phyloP scores from a whole-genome alignment of 179 eudicot genomes.

The Beta macrorhiza region DNA sequence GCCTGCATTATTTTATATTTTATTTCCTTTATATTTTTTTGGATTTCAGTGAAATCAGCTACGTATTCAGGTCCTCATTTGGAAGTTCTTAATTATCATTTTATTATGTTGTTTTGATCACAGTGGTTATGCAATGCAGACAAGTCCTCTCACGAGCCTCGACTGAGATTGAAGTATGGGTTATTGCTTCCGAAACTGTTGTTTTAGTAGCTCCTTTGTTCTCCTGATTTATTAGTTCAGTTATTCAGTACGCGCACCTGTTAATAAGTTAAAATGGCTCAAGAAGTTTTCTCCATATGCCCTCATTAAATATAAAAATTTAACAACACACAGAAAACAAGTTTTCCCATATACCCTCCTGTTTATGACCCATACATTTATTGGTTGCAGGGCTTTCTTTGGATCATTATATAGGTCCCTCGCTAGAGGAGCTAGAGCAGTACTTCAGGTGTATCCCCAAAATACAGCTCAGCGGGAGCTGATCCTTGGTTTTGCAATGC shows the following conservation, averaged over 20 bases:
- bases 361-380: neutral
- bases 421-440: slow-evolving; percentile 93
- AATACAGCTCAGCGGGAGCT: slow-evolving; percentile 80
- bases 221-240: neutral
- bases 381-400: slow-evolving; percentile 76
- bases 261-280: neutral
- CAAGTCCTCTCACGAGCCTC: slow-evolving; percentile 93
- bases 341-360: too few relatives aligned
- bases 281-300: neutral
- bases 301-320: too few relatives aligned
- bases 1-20: neutral
- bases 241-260: neutral
- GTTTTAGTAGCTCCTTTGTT: neutral
- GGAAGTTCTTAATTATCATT: slow-evolving; percentile 3
- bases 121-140: slow-evolving; percentile 99
- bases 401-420: slow-evolving; percentile 75
- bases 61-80: neutral
- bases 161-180: slow-evolving; percentile 82
- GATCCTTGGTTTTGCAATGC: slow-evolving; percentile 73
- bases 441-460: slow-evolving; percentile 85
- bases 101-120: slow-evolving; percentile 17
- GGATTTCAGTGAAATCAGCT: neutral
- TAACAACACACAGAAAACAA: too few relatives aligned
- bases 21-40: too few relatives aligned
- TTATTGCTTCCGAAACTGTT: neutral